phyloP scores from a whole-genome alignment of 768 basidiomycete genomes.

The Boletus patriciae region DNA sequence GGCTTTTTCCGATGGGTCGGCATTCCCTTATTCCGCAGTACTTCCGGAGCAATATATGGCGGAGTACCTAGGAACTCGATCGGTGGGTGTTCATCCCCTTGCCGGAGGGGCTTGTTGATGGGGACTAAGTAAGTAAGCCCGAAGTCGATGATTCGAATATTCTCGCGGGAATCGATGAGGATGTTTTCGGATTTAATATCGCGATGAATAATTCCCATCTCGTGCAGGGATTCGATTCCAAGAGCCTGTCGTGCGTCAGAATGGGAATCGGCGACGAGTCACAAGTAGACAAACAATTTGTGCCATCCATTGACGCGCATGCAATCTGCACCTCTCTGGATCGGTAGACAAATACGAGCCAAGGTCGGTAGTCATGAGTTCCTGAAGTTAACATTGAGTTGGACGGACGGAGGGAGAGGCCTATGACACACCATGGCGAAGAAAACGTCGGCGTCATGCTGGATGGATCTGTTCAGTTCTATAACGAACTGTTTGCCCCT shows the following conservation, averaged over 20 bases:
- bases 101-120: constrained; percentile 11
- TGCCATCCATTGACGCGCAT: constrained; percentile 40
- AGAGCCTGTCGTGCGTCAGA: constrained; percentile 32
- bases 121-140: constrained; percentile 34
- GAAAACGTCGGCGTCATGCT: constrained; percentile 29
- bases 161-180: constrained; percentile 47
- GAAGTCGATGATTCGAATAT: constrained; percentile 45
- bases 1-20: constrained; percentile 2
- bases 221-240: constrained; percentile 48
- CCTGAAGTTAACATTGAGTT: constrained; percentile 27
- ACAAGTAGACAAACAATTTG: constrained; percentile 35
- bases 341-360: constrained; percentile 28
- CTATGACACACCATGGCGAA: constrained; percentile 42
- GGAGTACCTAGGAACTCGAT: constrained; percentile 35
- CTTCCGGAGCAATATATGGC: constrained; percentile 43
- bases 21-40: constrained; percentile 30
- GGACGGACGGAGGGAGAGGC: not conserved
- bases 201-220: constrained; percentile 63
- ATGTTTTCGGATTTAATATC: constrained; percentile 73
- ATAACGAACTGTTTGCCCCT: constrained; percentile 39
- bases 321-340: constrained; percentile 21
- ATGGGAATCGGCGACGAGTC: not conserved
- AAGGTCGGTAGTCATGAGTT: constrained; percentile 42
- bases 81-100: constrained; percentile 14
- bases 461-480: constrained; percentile 38